phyloP scores from a whole-genome alignment of 2,329 filamentous ascomycete species.

The Moelleriella libera region DNA sequence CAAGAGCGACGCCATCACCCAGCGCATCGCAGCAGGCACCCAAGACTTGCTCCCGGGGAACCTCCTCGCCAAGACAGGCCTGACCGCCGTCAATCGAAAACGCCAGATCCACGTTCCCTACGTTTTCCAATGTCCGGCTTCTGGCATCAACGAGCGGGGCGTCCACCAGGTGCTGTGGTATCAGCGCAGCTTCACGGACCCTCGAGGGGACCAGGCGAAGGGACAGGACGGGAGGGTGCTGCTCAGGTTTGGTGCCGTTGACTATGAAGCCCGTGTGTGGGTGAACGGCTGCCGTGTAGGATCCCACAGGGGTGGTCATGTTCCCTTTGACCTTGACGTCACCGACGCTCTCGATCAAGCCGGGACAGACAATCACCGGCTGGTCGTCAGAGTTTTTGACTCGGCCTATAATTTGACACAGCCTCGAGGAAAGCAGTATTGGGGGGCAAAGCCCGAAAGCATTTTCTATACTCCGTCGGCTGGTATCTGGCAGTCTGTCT shows the following conservation, averaged over 20 bases:
- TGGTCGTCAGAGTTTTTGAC: slow-evolving; percentile 47
- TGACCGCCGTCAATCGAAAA: slow-evolving; percentile 22
- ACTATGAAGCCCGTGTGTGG: slow-evolving; percentile 46
- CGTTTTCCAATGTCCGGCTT: slow-evolving; percentile 50
- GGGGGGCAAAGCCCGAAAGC: slow-evolving; percentile 44
- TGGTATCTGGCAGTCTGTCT: slow-evolving; percentile 44
- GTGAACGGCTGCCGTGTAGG: slow-evolving; percentile 37
- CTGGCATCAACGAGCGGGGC: slow-evolving; percentile 44
- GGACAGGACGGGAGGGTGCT: slow-evolving; percentile 27
- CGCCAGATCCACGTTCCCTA: slow-evolving; percentile 47
- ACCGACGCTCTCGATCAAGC: slow-evolving; percentile 26
- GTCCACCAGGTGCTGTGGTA: slow-evolving; percentile 59
- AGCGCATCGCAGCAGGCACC: slow-evolving; percentile 34
- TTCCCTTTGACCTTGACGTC: slow-evolving; percentile 43
- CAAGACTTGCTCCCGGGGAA: slow-evolving; percentile 32
- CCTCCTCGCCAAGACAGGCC: slow-evolving; percentile 14
- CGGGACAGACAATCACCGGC: slow-evolving; percentile 15
- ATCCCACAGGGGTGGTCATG: slow-evolving; percentile 43
- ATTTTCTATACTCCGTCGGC: slow-evolving; percentile 45
- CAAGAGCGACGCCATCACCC: slow-evolving; percentile 18
- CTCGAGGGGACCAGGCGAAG: slow-evolving; percentile 28
- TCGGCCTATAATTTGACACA: slow-evolving; percentile 51
- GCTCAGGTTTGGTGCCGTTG: slow-evolving; percentile 45
- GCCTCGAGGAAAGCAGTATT: slow-evolving; percentile 55
- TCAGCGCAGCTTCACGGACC: slow-evolving; percentile 36